phyloP scores from a whole-genome alignment of 176 grass and related monocot species.

The Thalia dealbata region DNA sequence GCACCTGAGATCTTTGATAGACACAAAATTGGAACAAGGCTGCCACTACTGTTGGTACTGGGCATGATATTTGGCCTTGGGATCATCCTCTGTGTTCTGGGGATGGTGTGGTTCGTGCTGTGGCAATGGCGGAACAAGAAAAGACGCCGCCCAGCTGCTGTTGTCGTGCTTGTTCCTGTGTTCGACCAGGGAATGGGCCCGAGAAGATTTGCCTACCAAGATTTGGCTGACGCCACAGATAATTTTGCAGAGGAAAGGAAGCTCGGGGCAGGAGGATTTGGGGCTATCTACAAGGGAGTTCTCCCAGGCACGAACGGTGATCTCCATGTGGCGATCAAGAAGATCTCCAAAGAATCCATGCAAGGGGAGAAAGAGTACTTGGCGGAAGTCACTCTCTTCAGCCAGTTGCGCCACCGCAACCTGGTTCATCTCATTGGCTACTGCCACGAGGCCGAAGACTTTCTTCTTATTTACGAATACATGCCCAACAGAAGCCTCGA shows the following conservation, averaged over 20 bases:
- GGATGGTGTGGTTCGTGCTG: neutral
- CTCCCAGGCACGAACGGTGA: too few relatives aligned
- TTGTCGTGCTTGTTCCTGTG: neutral
- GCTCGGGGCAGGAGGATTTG: neutral
- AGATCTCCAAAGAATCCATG: too few relatives aligned
- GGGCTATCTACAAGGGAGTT: constrained; percentile 3
- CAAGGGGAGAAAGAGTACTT: too few relatives aligned
- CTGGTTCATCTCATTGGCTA: neutral
- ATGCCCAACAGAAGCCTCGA: too few relatives aligned
- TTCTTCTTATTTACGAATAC: too few relatives aligned
- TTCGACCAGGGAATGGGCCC: neutral
- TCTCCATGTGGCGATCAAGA: too few relatives aligned
- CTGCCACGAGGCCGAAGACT: neutral
- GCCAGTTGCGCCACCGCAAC: neutral
- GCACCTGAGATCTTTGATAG: too few relatives aligned
- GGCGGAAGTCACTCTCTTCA: too few relatives aligned
- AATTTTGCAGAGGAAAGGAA: neutral
- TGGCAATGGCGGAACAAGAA: neutral
- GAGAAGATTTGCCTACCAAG: neutral
- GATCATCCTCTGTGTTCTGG: neutral
- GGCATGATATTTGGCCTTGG: neutral
- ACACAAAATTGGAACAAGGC: neutral
- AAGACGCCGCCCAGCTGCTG: neutral
- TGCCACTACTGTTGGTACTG: too few relatives aligned
- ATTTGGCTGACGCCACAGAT: neutral